Evolutionary conservation across 2,329 filamentous ascomycete species (phyloP).

Genomic region (Colletotrichum australisinense): DNA sequence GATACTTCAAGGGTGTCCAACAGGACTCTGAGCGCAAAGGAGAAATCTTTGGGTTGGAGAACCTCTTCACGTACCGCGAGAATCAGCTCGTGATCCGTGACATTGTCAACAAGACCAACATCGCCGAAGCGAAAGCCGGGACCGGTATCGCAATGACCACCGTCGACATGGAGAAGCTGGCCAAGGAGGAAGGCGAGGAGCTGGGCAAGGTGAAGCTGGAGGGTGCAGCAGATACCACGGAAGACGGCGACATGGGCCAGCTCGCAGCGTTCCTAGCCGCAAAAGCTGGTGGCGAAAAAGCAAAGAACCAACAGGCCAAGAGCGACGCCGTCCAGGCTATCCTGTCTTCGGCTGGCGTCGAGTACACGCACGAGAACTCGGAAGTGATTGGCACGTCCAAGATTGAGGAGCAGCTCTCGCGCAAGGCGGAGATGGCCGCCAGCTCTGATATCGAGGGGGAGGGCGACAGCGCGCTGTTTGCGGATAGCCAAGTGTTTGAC

Average conservation of each 20-base stretch:
- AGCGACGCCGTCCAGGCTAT: conserved; percentile 90
- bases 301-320: conserved; percentile 56
- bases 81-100: conserved; percentile 87
- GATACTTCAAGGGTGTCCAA: conserved; percentile 96
- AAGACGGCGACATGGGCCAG: conserved; percentile 77
- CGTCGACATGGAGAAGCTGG: conserved; percentile 75
- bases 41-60: conserved; percentile 91
- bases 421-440: conserved; percentile 74
- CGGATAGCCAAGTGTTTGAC: conserved; percentile 54
- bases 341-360: conserved; percentile 85
- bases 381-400: conserved; percentile 94
- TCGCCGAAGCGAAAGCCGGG: conserved; percentile 90
- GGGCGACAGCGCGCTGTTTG: conserved; percentile 68
- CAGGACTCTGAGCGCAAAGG: conserved; percentile 85
- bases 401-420: conserved; percentile 87
- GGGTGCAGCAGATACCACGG: conserved; percentile 47
- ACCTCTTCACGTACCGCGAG: conserved; percentile 85
- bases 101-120: conserved; percentile 98
- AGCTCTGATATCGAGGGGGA: conserved; percentile 57
- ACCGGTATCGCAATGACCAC: conserved; percentile 84
- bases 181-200: conserved; percentile 62
- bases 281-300: conserved; percentile 54
- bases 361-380: conserved; percentile 96
- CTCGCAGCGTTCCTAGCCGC: conserved; percentile 54
- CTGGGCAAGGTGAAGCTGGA: conserved; percentile 57